phyloP scores from a whole-genome alignment of 1,284 basidiomycete species.

The Malassezia dermatis region DNA sequence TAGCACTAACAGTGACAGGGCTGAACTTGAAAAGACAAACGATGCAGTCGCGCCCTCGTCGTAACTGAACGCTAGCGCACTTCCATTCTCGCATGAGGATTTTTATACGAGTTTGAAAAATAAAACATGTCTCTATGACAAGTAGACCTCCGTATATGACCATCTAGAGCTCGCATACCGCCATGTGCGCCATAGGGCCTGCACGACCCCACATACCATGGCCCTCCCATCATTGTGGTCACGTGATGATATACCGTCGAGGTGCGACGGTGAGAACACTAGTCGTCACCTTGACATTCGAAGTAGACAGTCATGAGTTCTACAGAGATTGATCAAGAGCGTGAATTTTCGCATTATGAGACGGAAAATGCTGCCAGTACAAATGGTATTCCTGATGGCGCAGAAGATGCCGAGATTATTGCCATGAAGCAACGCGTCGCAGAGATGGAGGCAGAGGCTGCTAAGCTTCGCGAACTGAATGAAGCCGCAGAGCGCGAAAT shows the following conservation, averaged over 20 bases:
- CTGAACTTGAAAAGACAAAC: slow-evolving; percentile 30
- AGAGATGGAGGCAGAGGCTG: slow-evolving; percentile 84
- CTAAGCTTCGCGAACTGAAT: slow-evolving; percentile 78
- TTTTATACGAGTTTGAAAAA: background rate
- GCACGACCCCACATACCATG: background rate
- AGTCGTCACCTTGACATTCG: background rate
- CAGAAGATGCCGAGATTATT: slow-evolving; percentile 50
- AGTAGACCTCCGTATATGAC: background rate
- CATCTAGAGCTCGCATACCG: background rate
- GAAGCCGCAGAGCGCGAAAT: slow-evolving; percentile 68
- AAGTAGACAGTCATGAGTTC: background rate
- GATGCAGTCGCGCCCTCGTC: slow-evolving; percentile 6
- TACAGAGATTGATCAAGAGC: slow-evolving; percentile 2
- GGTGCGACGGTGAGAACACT: background rate
- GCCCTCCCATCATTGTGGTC: background rate
- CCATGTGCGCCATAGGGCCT: background rate
- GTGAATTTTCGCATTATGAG: slow-evolving; percentile 8
- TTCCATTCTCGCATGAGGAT: no score
- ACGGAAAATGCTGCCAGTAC: background rate
- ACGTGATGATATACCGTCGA: background rate
- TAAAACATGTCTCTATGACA: background rate
- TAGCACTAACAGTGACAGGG: slow-evolving; percentile 15
- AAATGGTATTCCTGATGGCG: slow-evolving; percentile 17
- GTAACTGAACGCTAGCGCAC: background rate
- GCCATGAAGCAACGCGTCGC: slow-evolving; percentile 67